These are phyloP conservation scores for Cadophora sp. DNA, from an alignment of 2,329 filamentous ascomycete genomes.

Conservation along the genomic window DNA sequence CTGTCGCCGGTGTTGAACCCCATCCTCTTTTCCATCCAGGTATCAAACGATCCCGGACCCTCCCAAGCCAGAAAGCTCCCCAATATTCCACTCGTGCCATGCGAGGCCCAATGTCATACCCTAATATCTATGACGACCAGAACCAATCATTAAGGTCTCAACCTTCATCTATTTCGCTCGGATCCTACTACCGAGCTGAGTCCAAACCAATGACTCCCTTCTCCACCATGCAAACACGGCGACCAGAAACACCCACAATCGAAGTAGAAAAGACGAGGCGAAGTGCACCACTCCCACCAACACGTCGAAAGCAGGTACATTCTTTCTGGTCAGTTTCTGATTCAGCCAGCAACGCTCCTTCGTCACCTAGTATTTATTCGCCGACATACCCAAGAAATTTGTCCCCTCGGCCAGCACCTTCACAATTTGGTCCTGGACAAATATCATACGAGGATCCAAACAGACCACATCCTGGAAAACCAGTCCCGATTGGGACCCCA, in stretches of 20 bases:
- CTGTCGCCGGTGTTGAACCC: not conserved
- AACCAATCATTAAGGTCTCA: not conserved
- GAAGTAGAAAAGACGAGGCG: not conserved
- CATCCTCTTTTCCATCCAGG: constrained; percentile 20
- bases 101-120: constrained; percentile 11
- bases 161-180: not conserved
- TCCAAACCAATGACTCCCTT: constrained; percentile 10
- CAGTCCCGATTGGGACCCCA: not conserved
- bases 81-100: not conserved
- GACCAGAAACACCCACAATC: constrained; percentile 7
- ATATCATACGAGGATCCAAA: not conserved
- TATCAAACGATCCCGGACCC: constrained; percentile 18
- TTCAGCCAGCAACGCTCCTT: constrained; percentile 5
- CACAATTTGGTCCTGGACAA: not conserved
- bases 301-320: not conserved
- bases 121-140: constrained; percentile 1
- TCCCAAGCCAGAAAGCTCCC: not conserved
- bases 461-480: not conserved
- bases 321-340: constrained; percentile 16
- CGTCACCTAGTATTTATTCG: constrained; percentile 17
- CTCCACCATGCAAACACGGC: constrained; percentile 20
- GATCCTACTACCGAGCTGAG: not conserved
- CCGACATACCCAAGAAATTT: not conserved
- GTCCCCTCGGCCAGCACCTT: not conserved
- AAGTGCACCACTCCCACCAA: not conserved